phyloP scores from a whole-genome alignment of 108 stramenopile genomes.

The Conticribra weissflogii region DNA sequence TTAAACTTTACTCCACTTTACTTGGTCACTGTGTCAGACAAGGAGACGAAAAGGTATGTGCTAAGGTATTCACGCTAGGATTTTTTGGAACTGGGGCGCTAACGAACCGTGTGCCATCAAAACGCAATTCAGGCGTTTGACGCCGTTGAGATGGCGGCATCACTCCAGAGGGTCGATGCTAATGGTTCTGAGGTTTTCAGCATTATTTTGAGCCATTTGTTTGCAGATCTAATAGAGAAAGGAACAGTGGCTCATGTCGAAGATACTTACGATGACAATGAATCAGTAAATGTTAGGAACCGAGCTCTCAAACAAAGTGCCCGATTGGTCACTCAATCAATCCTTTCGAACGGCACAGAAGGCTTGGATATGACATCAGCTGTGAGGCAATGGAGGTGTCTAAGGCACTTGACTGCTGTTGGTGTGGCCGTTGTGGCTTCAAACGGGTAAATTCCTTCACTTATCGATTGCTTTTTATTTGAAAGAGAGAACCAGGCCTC shows the following conservation, averaged over 20 bases:
- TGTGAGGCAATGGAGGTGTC: slow-evolving; percentile 75
- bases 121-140: slow-evolving; percentile 44
- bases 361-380: slow-evolving; percentile 71
- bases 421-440: slow-evolving; percentile 68
- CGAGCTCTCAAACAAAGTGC: slow-evolving; percentile 73
- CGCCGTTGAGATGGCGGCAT: slow-evolving; percentile 76
- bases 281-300: slow-evolving; percentile 40
- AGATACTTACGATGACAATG: slow-evolving; percentile 34
- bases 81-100: too few relatives aligned
- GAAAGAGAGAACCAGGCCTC: too few relatives aligned
- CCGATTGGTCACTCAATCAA: slow-evolving; percentile 75
- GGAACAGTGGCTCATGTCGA: slow-evolving; percentile 61
- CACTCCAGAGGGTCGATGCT: slow-evolving; percentile 72
- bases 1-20: slow-evolving; percentile 79
- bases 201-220: slow-evolving; percentile 71
- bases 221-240: slow-evolving; percentile 71
- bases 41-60: slow-evolving; percentile 58
- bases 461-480: background rate
- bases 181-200: slow-evolving; percentile 79
- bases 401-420: slow-evolving; percentile 70
- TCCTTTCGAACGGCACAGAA: slow-evolving; percentile 63
- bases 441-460: slow-evolving; percentile 47
- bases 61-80: too few relatives aligned
- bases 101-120: too few relatives aligned
- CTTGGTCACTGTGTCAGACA: slow-evolving; percentile 73